Conservation (phyloP, 2,329 filamentous ascomycete species). For the Stemphylium beticola region DNA sequence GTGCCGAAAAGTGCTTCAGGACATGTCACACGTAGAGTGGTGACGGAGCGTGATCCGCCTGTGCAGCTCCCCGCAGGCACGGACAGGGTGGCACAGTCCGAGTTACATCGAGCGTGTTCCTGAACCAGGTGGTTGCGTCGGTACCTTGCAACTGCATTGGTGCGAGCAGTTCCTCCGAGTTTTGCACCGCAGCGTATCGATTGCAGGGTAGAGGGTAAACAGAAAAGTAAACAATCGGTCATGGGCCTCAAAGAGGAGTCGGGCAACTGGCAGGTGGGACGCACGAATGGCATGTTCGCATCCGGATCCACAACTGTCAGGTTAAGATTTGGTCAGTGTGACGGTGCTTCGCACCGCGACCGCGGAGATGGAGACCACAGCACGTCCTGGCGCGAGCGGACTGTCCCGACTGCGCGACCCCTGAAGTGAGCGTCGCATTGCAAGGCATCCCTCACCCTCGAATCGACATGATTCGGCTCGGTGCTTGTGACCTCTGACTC, state of each 20-base stretch:
- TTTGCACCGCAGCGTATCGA: not conserved
- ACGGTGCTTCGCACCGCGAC: slow-evolving; percentile 22
- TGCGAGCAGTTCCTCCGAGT: slow-evolving; percentile 9
- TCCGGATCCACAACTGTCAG: slow-evolving; percentile 6
- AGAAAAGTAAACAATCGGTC: not conserved
- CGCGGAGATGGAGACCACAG: slow-evolving; percentile 23
- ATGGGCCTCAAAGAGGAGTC: not conserved
- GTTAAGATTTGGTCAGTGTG: slow-evolving; percentile 36
- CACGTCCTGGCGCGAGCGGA: slow-evolving; percentile 26
- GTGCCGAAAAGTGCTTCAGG: not conserved
- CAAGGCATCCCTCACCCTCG: slow-evolving; percentile 7
- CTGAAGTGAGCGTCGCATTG: slow-evolving; percentile 19
- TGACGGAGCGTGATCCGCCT: not conserved
- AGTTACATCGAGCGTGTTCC: not conserved
- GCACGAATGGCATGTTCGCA: not conserved
- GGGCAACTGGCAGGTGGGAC: not conserved
- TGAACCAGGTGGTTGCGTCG: not conserved
- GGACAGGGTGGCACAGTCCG: slow-evolving; percentile 1
- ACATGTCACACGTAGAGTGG: slow-evolving; percentile 1
- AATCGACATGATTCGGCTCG: slow-evolving; percentile 18
- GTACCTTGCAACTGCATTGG: slow-evolving; percentile 7
- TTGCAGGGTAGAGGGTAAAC: slow-evolving; percentile 9
- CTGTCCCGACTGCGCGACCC: slow-evolving; percentile 26
- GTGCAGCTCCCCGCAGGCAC: slow-evolving; percentile 4
- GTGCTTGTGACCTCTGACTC: slow-evolving; percentile 18